phyloP scores from a whole-genome alignment of 164 flowering plant genomes.

The Macadamia tetraphylla region DNA sequence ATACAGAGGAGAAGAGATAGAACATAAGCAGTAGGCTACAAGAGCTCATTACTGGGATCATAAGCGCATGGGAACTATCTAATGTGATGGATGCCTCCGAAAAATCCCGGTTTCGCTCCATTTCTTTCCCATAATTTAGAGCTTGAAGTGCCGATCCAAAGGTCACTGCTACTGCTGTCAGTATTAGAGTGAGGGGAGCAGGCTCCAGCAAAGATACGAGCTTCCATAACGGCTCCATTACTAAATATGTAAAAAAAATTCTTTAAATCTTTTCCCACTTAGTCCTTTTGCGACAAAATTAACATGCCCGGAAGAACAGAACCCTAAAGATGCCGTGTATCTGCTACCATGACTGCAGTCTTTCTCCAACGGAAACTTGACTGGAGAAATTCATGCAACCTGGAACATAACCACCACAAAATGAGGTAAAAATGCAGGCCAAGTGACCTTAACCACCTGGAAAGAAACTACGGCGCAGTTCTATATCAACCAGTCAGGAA shows the following conservation, averaged over 20 bases:
- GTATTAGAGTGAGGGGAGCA: constrained; percentile 61
- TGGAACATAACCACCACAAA: constrained; percentile 11
- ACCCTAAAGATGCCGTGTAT: too few relatives aligned
- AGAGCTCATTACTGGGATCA: constrained; percentile 92
- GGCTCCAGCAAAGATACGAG: constrained; percentile 80
- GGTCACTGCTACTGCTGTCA: constrained; percentile 80
- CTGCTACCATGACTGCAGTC: constrained; percentile 15
- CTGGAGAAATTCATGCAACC: constrained; percentile 26
- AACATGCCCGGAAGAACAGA: neutral
- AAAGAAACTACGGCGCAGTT: neutral
- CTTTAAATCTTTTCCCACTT: neutral
- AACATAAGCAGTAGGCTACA: constrained; percentile 86
- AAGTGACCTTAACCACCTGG: neutral
- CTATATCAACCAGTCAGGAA: neutral
- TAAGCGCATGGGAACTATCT: constrained; percentile 81
- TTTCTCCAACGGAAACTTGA: constrained; percentile 4
- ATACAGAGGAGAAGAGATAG: constrained; percentile 83
- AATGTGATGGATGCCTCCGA: constrained; percentile 81
- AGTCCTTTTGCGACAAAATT: neutral
- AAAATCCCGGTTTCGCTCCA: constrained; percentile 78
- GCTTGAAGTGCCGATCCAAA: constrained; percentile 85
- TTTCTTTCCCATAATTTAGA: constrained; percentile 73
- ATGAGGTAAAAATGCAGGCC: neutral
- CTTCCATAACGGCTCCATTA: constrained; percentile 79
- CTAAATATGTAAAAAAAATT: neutral